Conservation (phyloP, 2,329 filamentous ascomycete genomes). For the Hymenoscyphus fructigenus region DNA sequence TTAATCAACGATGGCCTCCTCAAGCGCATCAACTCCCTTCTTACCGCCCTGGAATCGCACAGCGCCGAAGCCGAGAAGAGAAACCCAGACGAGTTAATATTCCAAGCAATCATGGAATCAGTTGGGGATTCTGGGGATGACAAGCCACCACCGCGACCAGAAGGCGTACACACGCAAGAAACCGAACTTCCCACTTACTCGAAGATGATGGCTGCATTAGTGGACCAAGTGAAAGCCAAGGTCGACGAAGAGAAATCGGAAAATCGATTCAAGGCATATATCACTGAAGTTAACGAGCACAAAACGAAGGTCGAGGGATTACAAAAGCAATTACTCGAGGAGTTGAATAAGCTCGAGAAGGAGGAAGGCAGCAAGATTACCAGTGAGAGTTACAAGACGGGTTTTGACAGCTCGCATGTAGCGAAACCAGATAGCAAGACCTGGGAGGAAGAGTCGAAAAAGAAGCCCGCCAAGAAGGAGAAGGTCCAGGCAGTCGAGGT, state of each 20-base stretch:
- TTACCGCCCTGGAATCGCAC: slow-evolving; percentile 72
- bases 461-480: slow-evolving; percentile 37
- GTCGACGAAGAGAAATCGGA: slow-evolving; percentile 71
- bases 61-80: slow-evolving; percentile 63
- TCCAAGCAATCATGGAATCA: slow-evolving; percentile 84
- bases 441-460: slow-evolving; percentile 12
- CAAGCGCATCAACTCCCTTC: slow-evolving; percentile 75
- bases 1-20: slow-evolving; percentile 91
- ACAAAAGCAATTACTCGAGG: slow-evolving; percentile 71
- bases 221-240: slow-evolving; percentile 83
- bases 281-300: slow-evolving; percentile 75
- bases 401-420: slow-evolving; percentile 86
- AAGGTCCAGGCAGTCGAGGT: slow-evolving; percentile 64
- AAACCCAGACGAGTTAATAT: slow-evolving; percentile 78
- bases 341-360: slow-evolving; percentile 79
- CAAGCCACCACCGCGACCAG: slow-evolving; percentile 70
- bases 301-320: slow-evolving; percentile 73
- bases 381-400: slow-evolving; percentile 82
- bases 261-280: slow-evolving; percentile 71
- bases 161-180: slow-evolving; percentile 74
- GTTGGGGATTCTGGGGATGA: slow-evolving; percentile 71
- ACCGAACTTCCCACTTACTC: slow-evolving; percentile 78
- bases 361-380: slow-evolving; percentile 90
- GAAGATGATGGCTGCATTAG: slow-evolving; percentile 96
- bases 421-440: slow-evolving; percentile 27